Percentiles rank a stretch among this genome's conserved stretches.
Conservation (phyloP, 352 stramenopile species). For the Globisporangium radiosum region DNA sequence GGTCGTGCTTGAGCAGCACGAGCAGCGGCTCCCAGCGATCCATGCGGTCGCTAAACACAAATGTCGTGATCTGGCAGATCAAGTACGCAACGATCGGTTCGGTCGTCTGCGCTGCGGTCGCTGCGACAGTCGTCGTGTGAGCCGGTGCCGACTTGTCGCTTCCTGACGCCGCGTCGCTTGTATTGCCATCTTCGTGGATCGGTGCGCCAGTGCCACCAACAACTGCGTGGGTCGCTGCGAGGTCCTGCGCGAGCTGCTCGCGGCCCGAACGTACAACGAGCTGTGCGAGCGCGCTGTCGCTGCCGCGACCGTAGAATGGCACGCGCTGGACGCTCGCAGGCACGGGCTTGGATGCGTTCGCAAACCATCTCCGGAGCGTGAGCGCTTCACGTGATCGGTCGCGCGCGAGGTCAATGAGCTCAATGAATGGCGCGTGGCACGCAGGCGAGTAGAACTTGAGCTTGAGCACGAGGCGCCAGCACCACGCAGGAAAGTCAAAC, state of each 20-base stretch:
- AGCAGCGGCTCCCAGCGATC: conserved; percentile 81
- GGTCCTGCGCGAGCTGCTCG: conserved; percentile 3
- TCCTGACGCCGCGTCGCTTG: neutral
- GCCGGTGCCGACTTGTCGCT: conserved; percentile 10
- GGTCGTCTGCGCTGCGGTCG: conserved; percentile 47
- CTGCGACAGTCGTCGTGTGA: conserved; percentile 19
- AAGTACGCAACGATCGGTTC: conserved; percentile 84
- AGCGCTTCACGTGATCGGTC: conserved; percentile 71
- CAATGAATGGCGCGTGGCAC: conserved; percentile 56
- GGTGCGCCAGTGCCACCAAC: conserved; percentile 26
- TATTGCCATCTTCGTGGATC: conserved; percentile 14
- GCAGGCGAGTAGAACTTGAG: conserved; percentile 75
- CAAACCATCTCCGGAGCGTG: conserved; percentile 74
- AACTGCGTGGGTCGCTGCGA: neutral
- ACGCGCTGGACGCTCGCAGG: conserved; percentile 19
- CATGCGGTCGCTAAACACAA: conserved; percentile 58
- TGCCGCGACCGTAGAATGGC: conserved; percentile 44
- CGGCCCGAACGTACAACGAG: conserved; percentile 10
- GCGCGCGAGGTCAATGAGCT: conserved; percentile 63
- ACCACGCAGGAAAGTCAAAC: conserved; percentile 81
- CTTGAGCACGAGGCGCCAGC: conserved; percentile 80
- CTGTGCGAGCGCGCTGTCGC: conserved; percentile 25
- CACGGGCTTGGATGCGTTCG: conserved; percentile 25
- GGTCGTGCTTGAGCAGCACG: conserved; percentile 56
- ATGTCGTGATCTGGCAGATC: conserved; percentile 51